Evolutionary conservation across 2,329 filamentous ascomycete genomes (phyloP), one percentile per base, ranked within the genome.

Genomic region (Claviceps pusilla): DNA sequence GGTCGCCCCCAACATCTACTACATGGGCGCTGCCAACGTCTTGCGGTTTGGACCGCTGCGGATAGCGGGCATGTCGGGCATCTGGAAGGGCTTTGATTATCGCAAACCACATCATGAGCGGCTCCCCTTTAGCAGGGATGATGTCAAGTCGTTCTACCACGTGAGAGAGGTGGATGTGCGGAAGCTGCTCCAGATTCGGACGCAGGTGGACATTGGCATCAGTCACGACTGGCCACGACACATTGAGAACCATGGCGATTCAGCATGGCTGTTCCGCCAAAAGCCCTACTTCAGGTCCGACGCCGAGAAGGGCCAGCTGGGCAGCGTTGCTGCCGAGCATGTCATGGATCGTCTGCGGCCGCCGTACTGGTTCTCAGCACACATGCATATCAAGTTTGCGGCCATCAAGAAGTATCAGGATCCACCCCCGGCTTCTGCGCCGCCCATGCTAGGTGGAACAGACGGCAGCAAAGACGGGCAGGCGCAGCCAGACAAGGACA

Each of bases 1-100:
- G 93, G 93, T 89, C 6, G 91, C 91, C 7, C 89, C 89, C 9
- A 95, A 93, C 61, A 97, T 98, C 59, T 98, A 96, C 74, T 98
- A 96, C 70, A 78, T 97, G 67, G 93, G 93, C 50, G 88, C 89
- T 39, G 89, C 93, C 56, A 96, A 95, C 65, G 84, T 98, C 9
- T 67, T 98, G 45, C 83, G 85, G 19, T 74, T 94, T 37, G 91
- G 91, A 0, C 85, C 87, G 1, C 71, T 98, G 50, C 83, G 93
- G 28, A 95, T 98, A 57, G 87, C 89, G 41, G 91, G 86, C 5
- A 74, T 97, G 66, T 93, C 88, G 53, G 93, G 93, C 6, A 98
- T 98, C 59, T 98, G 88, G 87, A 96, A 96, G 68, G 86, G 83
- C 2, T 86, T 84, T 63, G 85, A 96, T 69, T 98, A 94, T 69